Evolutionary conservation across 164 flowering plant species (phyloP), one percentile per base, ranked within the genome.

Genomic region (Stephania yunnanensis): DNA sequence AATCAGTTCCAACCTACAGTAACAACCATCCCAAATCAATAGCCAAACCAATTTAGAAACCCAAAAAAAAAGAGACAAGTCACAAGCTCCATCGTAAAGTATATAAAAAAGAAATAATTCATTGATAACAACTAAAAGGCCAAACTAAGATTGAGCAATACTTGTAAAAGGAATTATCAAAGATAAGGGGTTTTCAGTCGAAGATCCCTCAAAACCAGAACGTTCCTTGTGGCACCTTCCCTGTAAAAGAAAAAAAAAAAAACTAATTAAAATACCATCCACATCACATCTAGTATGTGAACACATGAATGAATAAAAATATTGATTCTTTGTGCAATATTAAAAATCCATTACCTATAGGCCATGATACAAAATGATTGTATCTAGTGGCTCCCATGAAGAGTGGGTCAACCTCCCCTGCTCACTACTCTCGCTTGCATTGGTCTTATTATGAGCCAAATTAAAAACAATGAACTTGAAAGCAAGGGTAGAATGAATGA

Each of bases 151-250:
- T 19, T 15, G 9, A 63, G n/a, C 1, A 76, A 74, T 74, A 86
- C 91, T 67, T 86, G 83, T 87, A 88, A 79, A 85, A 88, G 53
- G 86, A 81, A 80, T 88, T 88, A 29, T 88, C 91, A 69, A 88
- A 88, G 65, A 87, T 15, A 87, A 84, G 44, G 91, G 89, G 71
- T 88, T 84, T 52, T 19, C 0, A 19, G 91, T 88, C 91, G 89
- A 88, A 7, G 89, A 72, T 25, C 91, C 91, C 75, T 88, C 91
- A 78, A 87, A 87, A 15, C 89, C 91, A 71, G 91, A 88, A 8
- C 91, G 82, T 68, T 88, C 91, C 75, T 82, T 86, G 77, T 88
- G 91, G 82, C 89, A 88, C 70, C 89, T 84, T 78, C 91, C 91
- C 91, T 88, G 80, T 12, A 8, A n/a, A 15, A 69, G 7, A 53